These are phyloP conservation scores for Cercospora zeae-maydis DNA, from an alignment of 2,329 filamentous ascomycete genomes.

Conservation along the genomic window DNA sequence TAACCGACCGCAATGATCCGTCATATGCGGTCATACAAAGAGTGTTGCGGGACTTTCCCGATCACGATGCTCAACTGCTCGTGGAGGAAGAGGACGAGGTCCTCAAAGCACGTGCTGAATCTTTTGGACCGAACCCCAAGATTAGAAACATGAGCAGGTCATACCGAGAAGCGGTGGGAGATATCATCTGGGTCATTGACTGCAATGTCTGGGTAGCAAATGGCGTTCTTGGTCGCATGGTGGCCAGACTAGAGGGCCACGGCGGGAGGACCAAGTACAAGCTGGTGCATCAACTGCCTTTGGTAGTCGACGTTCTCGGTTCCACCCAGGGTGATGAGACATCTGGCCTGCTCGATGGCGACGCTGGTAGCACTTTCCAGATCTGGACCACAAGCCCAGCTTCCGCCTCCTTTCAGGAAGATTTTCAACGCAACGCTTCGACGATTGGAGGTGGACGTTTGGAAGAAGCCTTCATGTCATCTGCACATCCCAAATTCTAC, in stretches of 20 bases:
- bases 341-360: constrained; percentile 21
- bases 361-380: constrained; percentile 13
- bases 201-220: constrained; percentile 91
- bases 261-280: constrained; percentile 60
- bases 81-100: constrained; percentile 78
- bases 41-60: constrained; percentile 69
- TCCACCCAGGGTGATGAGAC: constrained; percentile 30
- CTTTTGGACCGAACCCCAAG: constrained; percentile 92
- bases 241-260: constrained; percentile 76
- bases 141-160: constrained; percentile 93
- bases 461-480: constrained; percentile 92
- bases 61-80: constrained; percentile 66
- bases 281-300: constrained; percentile 89
- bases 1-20: constrained; percentile 70
- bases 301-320: constrained; percentile 69
- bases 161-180: constrained; percentile 81
- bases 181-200: constrained; percentile 91
- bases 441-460: constrained; percentile 68
- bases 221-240: constrained; percentile 79
- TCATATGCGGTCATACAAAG: constrained; percentile 70
- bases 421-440: constrained; percentile 24
- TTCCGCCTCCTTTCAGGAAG: constrained; percentile 22
- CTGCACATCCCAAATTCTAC: constrained; percentile 95
- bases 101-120: constrained; percentile 53
- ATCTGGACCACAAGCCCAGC: constrained; percentile 28